Evolutionary conservation across 108 stramenopile genomes (phyloP).

Genomic region (Asterionellopsis glacialis): DNA sequence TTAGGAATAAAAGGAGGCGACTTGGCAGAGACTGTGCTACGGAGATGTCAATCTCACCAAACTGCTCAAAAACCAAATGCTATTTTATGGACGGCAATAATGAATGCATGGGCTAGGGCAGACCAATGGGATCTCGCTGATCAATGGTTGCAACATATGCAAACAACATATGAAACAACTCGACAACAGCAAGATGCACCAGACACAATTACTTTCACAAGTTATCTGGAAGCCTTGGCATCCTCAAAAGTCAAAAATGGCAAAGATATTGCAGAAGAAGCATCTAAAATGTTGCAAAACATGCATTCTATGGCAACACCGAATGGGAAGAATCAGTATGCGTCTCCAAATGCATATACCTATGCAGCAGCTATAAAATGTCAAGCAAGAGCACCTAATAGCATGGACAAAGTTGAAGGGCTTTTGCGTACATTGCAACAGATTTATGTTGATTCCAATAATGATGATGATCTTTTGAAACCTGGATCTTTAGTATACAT

Average conservation of each 20-base stretch:
- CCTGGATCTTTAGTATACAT: not conserved
- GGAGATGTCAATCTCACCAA: conserved; percentile 14
- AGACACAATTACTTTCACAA: conserved; percentile 4
- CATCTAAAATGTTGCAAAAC: not conserved
- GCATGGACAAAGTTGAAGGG: no score
- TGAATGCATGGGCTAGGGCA: conserved; percentile 16
- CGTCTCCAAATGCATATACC: conserved; percentile 6
- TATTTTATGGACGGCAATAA: conserved; percentile 7
- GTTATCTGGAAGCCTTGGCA: conserved; percentile 1
- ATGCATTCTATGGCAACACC: not conserved
- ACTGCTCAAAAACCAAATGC: not conserved
- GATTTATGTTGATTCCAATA: not conserved
- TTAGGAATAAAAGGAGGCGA: conserved; percentile 9
- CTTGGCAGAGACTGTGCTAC: conserved; percentile 10
- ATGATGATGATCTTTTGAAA: not conserved
- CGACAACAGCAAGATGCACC: conserved; percentile 4
- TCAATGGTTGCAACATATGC: conserved; percentile 15
- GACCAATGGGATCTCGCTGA: conserved; percentile 6
- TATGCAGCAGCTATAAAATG: conserved; percentile 14
- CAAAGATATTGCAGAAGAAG: not conserved
- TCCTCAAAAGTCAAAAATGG: not conserved
- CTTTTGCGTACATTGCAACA: not conserved
- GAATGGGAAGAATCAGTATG: conserved; percentile 5
- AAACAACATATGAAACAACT: conserved; percentile 13
- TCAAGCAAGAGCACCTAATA: not conserved